Base-by-base conservation (phyloP, 768 basidiomycete species). In the Tricholoma matsutake region DNA sequence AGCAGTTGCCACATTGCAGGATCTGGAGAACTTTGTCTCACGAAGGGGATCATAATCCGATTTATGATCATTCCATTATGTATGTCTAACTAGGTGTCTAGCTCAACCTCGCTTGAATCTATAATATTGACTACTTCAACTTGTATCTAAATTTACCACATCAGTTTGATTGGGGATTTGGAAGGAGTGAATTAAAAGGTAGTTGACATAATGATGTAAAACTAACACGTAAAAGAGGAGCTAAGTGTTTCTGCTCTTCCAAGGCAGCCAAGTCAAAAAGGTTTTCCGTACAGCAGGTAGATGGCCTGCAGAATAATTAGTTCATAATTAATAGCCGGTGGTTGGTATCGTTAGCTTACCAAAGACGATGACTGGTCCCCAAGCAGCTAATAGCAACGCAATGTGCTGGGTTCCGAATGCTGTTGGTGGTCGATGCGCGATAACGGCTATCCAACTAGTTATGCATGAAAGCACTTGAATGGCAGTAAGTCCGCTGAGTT, bases 1-100 rank as follows among this genome's bases (percentile, higher is more conserved):
- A 14, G 92, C 80, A 1, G 86, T 94, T 0, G 92, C 89, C 1
- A 94, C 92, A 18, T 69, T 77, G 16, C 86, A 92, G 29, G 92
- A 94, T 69, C 75, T 94, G 18, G 84, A 91, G 69, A 82, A 76
- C 52, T 85, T 86, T 65, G 82, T 84, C 43, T 72, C 76, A 28
- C 77, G 85, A 37, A 76, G 84, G 53, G 85, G 83, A 18, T 72
- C 75, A 53, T 73, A 62, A 71, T 60, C 31, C 11, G 32, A 6
- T 53, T 28, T 3, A 39, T 35, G 2, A 31, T 52, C 3, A 16
- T 57, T 29, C 10, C 45, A 13, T 11, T 35, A 28, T 56, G 10
- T 13, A 10, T 8, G 16, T 28, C 3, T 13, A 20, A 37, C 41
- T 18, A 20, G 55, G 4, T 28, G n/a, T 20, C 7, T 18, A 41